Conservation (phyloP, 371 early-diverging fungal genomes). For the Mucor irregularis region DNA sequence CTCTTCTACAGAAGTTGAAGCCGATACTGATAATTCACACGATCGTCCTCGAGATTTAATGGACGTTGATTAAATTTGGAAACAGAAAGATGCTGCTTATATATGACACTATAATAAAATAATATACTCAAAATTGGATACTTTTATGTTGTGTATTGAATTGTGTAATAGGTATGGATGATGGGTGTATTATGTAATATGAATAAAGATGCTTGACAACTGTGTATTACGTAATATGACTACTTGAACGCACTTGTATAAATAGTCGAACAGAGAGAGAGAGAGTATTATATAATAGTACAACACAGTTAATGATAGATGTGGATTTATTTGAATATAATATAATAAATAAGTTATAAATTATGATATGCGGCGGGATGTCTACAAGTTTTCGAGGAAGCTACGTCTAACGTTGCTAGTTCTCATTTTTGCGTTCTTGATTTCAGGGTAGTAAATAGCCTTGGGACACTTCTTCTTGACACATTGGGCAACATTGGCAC, state of each 20-base stretch:
- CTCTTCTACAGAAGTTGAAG: constrained; percentile 36
- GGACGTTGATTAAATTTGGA: constrained; percentile 30
- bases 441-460: constrained; percentile 35
- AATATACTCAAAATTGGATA: no score
- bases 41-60: constrained; percentile 28
- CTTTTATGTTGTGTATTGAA: no score
- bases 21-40: constrained; percentile 21
- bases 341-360: background rate
- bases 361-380: background rate
- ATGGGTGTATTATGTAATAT: no score
- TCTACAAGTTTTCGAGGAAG: background rate
- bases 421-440: constrained; percentile 24
- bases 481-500: constrained; percentile 23
- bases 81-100: background rate
- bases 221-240: no score
- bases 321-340: no score
- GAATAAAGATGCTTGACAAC: no score
- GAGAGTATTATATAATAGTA: no score
- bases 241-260: no score
- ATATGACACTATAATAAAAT: background rate
- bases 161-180: no score
- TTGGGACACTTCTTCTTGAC: constrained; percentile 27
- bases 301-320: no score
- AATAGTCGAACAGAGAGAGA: no score
- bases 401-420: constrained; percentile 14